Evolutionary conservation across 208 protist species (phyloP), one percentile per base, ranked within the genome.

Genomic region (Naegleria fowleri): DNA sequence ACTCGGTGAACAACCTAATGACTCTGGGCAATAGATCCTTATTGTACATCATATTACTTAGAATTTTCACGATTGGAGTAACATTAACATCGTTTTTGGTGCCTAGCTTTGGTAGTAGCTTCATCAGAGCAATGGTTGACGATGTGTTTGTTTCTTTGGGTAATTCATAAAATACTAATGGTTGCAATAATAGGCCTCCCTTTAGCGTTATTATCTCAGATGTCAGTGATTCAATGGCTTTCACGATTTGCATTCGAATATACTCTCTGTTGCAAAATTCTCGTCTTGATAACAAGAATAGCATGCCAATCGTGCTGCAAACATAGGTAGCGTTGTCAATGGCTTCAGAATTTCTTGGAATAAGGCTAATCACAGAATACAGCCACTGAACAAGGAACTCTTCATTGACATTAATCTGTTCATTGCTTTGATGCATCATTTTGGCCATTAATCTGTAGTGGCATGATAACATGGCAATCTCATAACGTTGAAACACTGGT

Each of bases 91-190:
- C 51, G 67, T 67, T 33, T 67, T 38, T 67, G 5, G 86, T 67
- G 11, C 86, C 48, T 1, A 89, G 5, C 5, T 38, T 67, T 33
- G 86, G 86, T 16, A 89, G 4, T 33, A 11, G 7, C 19, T 55
- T 5, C 25, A 89, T 67, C 1, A 89, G 2, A n/a, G 39, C 3
- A 13, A 40, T 55, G 39, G 39, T 9, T 0, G 16, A 25, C 15
- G 19, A 22, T 25, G 43, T 0, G 39, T 89, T 52, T 0, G 55
- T 38, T 67, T 89, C 86, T 16, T 40, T 52, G 0, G 86, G 41
- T 89, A 67, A 67, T 89, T 89, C 86, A 67, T 67, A 89, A 6
- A 89, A 67, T 7, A 89, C 29, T 15, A 89, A 29, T 43, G 86
- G 86, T 67, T 67, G 86, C 9, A 89, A 89, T 0, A 89, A 25